Evolutionary conservation across 805 yeast genomes (phyloP).

Genomic region (Suhomyces emberorum): DNA sequence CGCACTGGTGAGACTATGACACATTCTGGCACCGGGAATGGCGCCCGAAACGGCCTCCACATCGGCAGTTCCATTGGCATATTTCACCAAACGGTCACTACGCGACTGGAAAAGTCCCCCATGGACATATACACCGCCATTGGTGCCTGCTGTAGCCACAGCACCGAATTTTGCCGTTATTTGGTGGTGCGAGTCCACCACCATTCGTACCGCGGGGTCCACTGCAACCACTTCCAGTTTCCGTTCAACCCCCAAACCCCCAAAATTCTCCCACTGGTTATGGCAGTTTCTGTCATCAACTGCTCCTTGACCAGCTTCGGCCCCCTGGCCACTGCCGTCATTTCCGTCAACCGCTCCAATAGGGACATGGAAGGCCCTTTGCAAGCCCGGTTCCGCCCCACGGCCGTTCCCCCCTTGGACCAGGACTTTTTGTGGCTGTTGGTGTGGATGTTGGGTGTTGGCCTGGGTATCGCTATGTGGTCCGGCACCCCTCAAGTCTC

Average conservation of each 20-base stretch:
- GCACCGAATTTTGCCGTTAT: conserved; percentile 44
- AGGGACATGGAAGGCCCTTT: no score
- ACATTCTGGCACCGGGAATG: conserved; percentile 46
- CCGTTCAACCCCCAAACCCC: no score
- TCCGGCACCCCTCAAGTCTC: no score
- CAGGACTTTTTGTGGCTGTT: not conserved
- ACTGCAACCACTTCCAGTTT: not conserved
- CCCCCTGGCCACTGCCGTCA: not conserved
- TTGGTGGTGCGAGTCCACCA: not conserved
- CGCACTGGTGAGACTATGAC: conserved; percentile 49
- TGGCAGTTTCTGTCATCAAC: no score
- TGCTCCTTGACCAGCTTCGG: no score
- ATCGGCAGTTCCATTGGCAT: not conserved
- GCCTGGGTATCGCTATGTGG: no score
- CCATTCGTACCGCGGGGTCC: not conserved
- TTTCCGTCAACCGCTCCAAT: not conserved
- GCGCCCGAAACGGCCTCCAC: conserved; percentile 1
- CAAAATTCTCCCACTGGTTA: no score
- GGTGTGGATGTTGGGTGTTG: no score
- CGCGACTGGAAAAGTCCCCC: conserved; percentile 42
- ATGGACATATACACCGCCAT: conserved; percentile 27
- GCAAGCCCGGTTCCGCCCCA: no score
- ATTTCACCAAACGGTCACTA: conserved; percentile 7
- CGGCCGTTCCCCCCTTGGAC: not conserved
- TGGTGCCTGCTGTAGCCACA: conserved; percentile 18